Evolutionary conservation across 805 yeast genomes (phyloP).

Genomic region (Kazachstania kunashirensis): DNA sequence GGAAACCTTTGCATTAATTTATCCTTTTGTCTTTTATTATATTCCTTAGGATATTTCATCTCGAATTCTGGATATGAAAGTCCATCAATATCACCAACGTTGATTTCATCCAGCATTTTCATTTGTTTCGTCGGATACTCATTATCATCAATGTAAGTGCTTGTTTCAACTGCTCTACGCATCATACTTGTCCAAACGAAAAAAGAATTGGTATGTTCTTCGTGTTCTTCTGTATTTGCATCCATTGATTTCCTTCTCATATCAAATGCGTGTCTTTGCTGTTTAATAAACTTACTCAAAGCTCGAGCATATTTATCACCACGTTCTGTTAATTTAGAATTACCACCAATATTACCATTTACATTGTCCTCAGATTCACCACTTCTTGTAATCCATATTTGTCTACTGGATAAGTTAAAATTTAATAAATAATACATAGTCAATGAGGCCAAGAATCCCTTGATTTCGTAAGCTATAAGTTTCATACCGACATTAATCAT

Average conservation of each 20-base stretch:
- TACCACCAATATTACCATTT: constrained; percentile 83
- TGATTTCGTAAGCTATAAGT: constrained; percentile 82
- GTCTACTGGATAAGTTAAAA: constrained; percentile 80
- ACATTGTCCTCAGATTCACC: constrained; percentile 88
- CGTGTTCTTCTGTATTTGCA: too few relatives aligned
- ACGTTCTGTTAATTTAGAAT: constrained; percentile 67
- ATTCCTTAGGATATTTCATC: constrained; percentile 62
- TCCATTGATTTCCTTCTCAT: constrained; percentile 34
- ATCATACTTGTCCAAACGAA: constrained; percentile 93
- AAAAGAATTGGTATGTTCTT: constrained; percentile 54
- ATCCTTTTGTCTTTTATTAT: constrained; percentile 60
- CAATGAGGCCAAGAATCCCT: constrained; percentile 83
- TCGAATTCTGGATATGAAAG: constrained; percentile 85
- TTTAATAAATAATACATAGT: constrained; percentile 82
- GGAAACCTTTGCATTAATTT: constrained; percentile 86
- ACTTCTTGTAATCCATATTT: constrained; percentile 90
- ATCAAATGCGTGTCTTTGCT: constrained; percentile 61
- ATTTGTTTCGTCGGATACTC: constrained; percentile 72
- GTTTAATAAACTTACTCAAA: constrained; percentile 60
- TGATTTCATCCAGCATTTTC: constrained; percentile 88
- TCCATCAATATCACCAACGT: constrained; percentile 89
- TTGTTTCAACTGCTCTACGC: constrained; percentile 66
- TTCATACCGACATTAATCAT: constrained; percentile 95
- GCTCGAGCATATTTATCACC: constrained; percentile 70
- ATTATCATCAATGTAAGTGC: constrained; percentile 63